Evolutionary conservation across 371 early-diverging fungal species (phyloP).

Genomic region (Lichtheimia ornata): DNA sequence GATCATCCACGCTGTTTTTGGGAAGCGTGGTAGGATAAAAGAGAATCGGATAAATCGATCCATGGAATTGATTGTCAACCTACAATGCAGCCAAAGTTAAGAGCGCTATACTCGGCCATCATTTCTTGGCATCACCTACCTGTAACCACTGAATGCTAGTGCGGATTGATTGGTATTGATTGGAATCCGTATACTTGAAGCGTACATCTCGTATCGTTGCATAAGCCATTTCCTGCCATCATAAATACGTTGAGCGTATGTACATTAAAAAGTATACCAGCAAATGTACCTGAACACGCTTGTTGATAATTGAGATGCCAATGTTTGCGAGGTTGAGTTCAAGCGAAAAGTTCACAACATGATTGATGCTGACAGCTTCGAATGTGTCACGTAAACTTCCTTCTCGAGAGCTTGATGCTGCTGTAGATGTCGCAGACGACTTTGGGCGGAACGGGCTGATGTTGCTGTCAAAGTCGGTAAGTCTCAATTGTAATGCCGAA

Average conservation of each 20-base stretch:
- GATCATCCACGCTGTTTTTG: constrained; percentile 48
- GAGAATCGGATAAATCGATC: constrained; percentile 76
- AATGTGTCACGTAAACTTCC: constrained; percentile 51
- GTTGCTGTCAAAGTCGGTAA: constrained; percentile 72
- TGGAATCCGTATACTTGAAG: constrained; percentile 70
- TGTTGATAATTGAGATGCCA: constrained; percentile 79
- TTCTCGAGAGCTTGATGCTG: constrained; percentile 34
- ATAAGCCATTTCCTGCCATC: constrained; percentile 73
- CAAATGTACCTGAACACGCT: constrained; percentile 29
- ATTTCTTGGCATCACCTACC: constrained; percentile 10
- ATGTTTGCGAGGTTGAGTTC: constrained; percentile 55
- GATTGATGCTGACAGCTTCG: constrained; percentile 53
- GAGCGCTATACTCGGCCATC: not conserved
- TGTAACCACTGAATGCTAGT: constrained; percentile 79
- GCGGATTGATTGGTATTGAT: constrained; percentile 62
- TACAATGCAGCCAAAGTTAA: constrained; percentile 17
- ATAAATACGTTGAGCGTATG: not conserved
- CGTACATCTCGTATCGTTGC: constrained; percentile 67
- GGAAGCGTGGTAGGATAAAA: constrained; percentile 80
- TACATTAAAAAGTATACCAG: not conserved
- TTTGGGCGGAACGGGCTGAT: constrained; percentile 63
- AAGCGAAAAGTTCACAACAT: constrained; percentile 33
- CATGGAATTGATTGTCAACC: constrained; percentile 86
- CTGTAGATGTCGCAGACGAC: constrained; percentile 32
- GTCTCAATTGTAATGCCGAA: constrained; percentile 74